A percentile compares a stretch with the other conserved stretches of the same genome.
Conservation (phyloP, 768 basidiomycete genomes). For the Mycena capillaripes region DNA sequence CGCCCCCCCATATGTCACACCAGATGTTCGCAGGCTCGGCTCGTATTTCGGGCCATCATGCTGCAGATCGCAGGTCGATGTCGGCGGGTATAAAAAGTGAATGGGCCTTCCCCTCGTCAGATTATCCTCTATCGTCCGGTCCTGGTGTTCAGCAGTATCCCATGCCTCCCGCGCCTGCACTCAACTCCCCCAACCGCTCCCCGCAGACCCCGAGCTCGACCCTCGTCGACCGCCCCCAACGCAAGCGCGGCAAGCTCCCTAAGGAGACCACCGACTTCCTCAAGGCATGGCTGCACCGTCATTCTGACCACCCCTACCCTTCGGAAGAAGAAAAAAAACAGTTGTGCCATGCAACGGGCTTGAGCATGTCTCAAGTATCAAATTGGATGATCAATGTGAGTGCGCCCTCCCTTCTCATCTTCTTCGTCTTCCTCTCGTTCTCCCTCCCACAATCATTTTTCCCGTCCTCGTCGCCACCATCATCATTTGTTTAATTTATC, state of each 20-base stretch:
- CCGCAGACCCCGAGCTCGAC: constrained; percentile 68
- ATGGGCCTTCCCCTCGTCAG: constrained; percentile 76
- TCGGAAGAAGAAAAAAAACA: constrained; percentile 94
- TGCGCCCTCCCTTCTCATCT: constrained; percentile 24
- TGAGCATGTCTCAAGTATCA: constrained; percentile 91
- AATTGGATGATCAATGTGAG: constrained; percentile 94
- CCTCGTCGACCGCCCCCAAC: constrained; percentile 81
- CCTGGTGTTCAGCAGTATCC: constrained; percentile 48
- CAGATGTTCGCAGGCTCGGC: constrained; percentile 77
- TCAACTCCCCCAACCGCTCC: constrained; percentile 67
- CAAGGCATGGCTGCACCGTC: constrained; percentile 90
- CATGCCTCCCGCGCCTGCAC: constrained; percentile 61
- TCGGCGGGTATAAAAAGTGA: constrained; percentile 73
- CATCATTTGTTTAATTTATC: constrained; percentile 37
- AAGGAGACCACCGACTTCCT: constrained; percentile 93
- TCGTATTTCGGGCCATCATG: constrained; percentile 78
- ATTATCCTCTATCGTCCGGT: constrained; percentile 65
- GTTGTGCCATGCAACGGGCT: constrained; percentile 85
- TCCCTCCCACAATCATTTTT: constrained; percentile 5
- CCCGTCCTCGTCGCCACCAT: constrained; percentile 24
- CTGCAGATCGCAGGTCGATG: constrained; percentile 65
- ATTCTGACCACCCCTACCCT: constrained; percentile 91
- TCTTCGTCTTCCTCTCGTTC: constrained; percentile 30
- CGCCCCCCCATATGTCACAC: constrained; percentile 59
- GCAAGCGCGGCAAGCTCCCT: constrained; percentile 89